These are phyloP conservation scores for Vitis rotundifolia DNA, from an alignment of 164 flowering plant species.

Conservation along the genomic window DNA sequence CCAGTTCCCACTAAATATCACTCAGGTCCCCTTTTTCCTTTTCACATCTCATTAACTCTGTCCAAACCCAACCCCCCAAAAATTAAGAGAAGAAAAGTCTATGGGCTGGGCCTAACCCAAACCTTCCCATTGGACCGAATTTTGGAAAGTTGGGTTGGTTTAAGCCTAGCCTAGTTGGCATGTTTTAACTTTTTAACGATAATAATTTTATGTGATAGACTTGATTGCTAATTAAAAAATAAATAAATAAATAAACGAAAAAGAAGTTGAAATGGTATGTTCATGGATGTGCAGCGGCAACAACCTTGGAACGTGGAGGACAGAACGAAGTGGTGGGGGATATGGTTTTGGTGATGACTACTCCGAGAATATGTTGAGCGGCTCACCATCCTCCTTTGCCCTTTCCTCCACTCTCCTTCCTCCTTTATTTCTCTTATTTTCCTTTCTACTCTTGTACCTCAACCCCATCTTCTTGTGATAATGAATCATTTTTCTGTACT, in stretches of 20 bases:
- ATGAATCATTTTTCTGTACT: neutral
- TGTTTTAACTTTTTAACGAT: too few relatives aligned
- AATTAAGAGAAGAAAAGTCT: too few relatives aligned
- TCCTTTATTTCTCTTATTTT: neutral
- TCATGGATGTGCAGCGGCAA: constrained; percentile 33
- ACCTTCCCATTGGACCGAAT: too few relatives aligned
- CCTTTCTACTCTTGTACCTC: constrained; percentile 7
- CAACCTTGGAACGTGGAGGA: constrained; percentile 48
- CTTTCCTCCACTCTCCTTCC: neutral
- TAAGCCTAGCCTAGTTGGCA: neutral
- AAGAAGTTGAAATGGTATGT: too few relatives aligned
- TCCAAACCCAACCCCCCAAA: neutral
- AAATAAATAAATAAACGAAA: too few relatives aligned
- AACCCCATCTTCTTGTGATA: neutral
- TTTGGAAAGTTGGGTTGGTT: too few relatives aligned
- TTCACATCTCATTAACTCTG: neutral
- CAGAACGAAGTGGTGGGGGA: constrained; percentile 19
- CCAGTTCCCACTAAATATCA: neutral
- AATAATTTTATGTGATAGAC: too few relatives aligned
- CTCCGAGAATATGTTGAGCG: constrained; percentile 24
- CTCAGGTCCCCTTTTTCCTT: neutral
- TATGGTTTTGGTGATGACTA: constrained; percentile 20
- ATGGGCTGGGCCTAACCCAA: neutral
- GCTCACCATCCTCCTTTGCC: neutral
- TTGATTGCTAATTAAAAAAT: too few relatives aligned